These are phyloP conservation scores for Anisogramma anomala DNA, from an alignment of 2,329 filamentous ascomycete genomes.

Conservation along the genomic window DNA sequence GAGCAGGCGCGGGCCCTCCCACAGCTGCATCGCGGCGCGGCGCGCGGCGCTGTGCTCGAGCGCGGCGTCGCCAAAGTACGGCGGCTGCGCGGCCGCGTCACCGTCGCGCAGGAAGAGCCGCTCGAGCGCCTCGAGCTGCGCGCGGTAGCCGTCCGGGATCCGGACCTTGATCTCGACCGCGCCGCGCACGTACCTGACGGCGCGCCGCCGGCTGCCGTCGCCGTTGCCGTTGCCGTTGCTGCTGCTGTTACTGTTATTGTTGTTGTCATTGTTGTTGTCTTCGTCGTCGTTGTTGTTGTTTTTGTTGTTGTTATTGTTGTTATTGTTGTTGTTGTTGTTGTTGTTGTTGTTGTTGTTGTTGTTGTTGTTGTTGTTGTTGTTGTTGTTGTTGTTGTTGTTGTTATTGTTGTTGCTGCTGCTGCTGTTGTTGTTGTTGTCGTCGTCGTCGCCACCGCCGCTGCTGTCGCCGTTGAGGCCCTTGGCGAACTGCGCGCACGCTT, in stretches of 20 bases:
- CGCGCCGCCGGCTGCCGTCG: conserved; percentile 56
- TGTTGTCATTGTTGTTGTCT: no score
- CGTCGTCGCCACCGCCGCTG: no score
- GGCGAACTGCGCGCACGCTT: conserved; percentile 72
- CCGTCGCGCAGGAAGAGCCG: conserved; percentile 43
- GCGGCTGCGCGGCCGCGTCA: conserved; percentile 43
- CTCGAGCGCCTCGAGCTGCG: conserved; percentile 65
- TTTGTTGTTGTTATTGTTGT: no score
- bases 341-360: no score
- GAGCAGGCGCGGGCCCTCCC: conserved; percentile 82
- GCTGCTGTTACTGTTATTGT: no score
- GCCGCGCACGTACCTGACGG: conserved; percentile 67
- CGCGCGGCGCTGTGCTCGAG: conserved; percentile 53
- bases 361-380: no score
- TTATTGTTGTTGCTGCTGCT: no score
- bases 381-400: no score
- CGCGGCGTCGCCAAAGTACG: conserved; percentile 48
- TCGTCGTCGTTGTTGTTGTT: no score
- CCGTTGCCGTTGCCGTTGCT: no score
- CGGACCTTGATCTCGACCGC: conserved; percentile 76
- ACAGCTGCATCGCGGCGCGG: conserved; percentile 71
- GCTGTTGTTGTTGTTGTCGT: no score
- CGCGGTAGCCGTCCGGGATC: conserved; percentile 77
- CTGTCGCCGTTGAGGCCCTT: conserved; percentile 65
- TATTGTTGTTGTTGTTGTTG: no score